Base-by-base conservation (phyloP, 148 eudicot genomes). In the Chenopodium formosanum region DNA sequence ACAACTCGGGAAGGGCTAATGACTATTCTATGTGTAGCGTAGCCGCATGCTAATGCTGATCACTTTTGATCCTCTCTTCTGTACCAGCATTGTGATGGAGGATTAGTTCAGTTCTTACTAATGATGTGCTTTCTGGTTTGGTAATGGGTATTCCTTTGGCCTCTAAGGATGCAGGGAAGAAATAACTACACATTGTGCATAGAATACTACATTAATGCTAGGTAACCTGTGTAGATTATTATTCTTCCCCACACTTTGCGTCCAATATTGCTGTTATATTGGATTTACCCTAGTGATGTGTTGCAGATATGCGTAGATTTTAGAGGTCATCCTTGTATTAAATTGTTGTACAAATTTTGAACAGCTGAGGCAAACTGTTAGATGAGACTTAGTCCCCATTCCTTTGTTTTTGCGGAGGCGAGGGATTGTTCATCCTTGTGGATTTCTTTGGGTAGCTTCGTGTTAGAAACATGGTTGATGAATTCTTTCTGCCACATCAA, bases 1-100 rank as follows among this genome's bases (percentile, higher is more conserved):
- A 25, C 91, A 90, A 78, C 31, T 74, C 11, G 82, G 82, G 58
- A 84, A 88, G 80, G 82, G 76, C 65, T 85, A 74, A 84, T 46
- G 25, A 4, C 17, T 32, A 40, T 7, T 22, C 46, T 63, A 37
- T 56, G 29, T 2, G 25, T 63, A 20, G 76, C 66, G 25, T 63
- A 20, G 76, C 66, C 34, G 47, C 46, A 5, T 7, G 27, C 76
- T 75, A 60, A 10, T 75, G 63, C 52, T 71, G 44, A 62, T 76
- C 64, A 71, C 74, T 52, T 72, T 58, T 23, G 63, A 50, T 77
- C 78, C 80, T 75, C 67, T 44, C 63, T 71, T 72, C 25, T 64
- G 56, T 60, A 75, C 10, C 53, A 29, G 44, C 27, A 44, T 68
- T 44, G 27, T 46, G 50, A 44, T 47, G 79, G 72, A 84, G 65